Percentiles rank a stretch among this genome's conserved stretches.
These are phyloP conservation scores for Teunomyces lycoperdinae DNA, from an alignment of 805 yeast species.

Conservation along the genomic window DNA sequence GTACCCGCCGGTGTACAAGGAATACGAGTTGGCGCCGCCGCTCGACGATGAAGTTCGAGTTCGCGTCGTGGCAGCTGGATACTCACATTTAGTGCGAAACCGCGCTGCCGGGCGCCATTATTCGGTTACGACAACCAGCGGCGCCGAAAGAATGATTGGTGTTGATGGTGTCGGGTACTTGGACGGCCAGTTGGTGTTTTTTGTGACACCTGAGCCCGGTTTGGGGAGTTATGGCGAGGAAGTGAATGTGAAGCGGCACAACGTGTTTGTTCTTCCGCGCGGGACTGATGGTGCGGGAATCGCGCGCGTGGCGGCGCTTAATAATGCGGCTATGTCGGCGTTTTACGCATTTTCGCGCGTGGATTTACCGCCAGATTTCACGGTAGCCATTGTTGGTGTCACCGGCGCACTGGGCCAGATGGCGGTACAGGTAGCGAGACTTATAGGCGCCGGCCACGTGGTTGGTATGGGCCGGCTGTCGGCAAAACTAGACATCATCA, in stretches of 20 bases:
- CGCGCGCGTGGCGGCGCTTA: conserved; percentile 10
- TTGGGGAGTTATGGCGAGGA: conserved; percentile 8
- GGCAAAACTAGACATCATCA: neutral
- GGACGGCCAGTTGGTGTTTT: conserved; percentile 9
- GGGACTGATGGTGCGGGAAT: conserved; percentile 6
- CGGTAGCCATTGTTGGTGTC: conserved; percentile 9
- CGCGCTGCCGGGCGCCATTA: conserved; percentile 10
- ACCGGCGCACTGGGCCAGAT: conserved; percentile 10
- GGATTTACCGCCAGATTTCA: conserved; percentile 5
- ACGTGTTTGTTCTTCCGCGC: conserved; percentile 4
- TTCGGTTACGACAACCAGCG: neutral
- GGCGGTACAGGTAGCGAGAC: conserved; percentile 8
- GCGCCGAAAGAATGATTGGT: conserved; percentile 6
- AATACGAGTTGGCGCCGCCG: conserved; percentile 4
- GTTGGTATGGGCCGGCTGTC: conserved; percentile 8
- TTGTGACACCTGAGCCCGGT: conserved; percentile 2
- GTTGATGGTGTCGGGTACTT: conserved; percentile 13
- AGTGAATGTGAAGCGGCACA: conserved; percentile 7
- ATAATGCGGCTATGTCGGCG: conserved; percentile 10
- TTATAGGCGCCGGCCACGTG: conserved; percentile 7
- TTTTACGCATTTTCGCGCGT: conserved; percentile 8
- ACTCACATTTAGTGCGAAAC: conserved; percentile 9
- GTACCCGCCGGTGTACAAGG: conserved; percentile 3
- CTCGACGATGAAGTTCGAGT: conserved; percentile 9
- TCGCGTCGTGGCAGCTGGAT: conserved; percentile 9